A percentile compares a stretch with the other conserved stretches of the same genome.
phyloP scores from a whole-genome alignment of 768 basidiomycete genomes.

The Naganishia vishniacii region DNA sequence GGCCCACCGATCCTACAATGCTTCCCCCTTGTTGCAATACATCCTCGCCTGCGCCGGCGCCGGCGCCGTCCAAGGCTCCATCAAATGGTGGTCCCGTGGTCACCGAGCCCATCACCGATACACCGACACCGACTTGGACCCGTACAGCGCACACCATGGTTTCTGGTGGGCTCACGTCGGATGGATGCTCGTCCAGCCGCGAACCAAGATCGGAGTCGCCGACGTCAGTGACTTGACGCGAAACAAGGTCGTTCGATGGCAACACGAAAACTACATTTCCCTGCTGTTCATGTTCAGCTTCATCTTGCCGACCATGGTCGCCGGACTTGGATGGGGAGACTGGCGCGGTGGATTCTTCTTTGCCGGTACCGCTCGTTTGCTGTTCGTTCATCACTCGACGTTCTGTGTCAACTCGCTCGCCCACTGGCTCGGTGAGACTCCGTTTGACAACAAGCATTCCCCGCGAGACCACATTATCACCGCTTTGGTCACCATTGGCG shows the following conservation, averaged over 20 bases:
- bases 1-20: slow-evolving; percentile 95
- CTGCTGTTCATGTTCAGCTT: slow-evolving; percentile 68
- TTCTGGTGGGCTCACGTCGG: slow-evolving; percentile 62
- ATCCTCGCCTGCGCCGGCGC: slow-evolving; percentile 75
- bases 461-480: slow-evolving; percentile 84
- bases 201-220: slow-evolving; percentile 79
- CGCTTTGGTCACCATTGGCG: slow-evolving; percentile 83
- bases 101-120: slow-evolving; percentile 97
- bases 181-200: slow-evolving; percentile 86
- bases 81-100: slow-evolving; percentile 97
- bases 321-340: slow-evolving; percentile 79
- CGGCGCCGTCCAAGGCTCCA: slow-evolving; percentile 91
- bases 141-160: slow-evolving; percentile 87
- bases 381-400: slow-evolving; percentile 88
- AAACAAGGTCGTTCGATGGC: slow-evolving; percentile 76
- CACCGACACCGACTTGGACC: slow-evolving; percentile 94
- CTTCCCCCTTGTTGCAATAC: slow-evolving; percentile 77
- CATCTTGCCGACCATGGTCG: slow-evolving; percentile 67
- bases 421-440: slow-evolving; percentile 88
- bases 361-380: slow-evolving; percentile 69
- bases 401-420: slow-evolving; percentile 96
- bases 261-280: slow-evolving; percentile 70
- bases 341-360: slow-evolving; percentile 79
- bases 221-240: slow-evolving; percentile 80
- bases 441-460: slow-evolving; percentile 92